Base-by-base conservation (phyloP, 352 stramenopile species). In the Phytophthora fragariaefolia region DNA sequence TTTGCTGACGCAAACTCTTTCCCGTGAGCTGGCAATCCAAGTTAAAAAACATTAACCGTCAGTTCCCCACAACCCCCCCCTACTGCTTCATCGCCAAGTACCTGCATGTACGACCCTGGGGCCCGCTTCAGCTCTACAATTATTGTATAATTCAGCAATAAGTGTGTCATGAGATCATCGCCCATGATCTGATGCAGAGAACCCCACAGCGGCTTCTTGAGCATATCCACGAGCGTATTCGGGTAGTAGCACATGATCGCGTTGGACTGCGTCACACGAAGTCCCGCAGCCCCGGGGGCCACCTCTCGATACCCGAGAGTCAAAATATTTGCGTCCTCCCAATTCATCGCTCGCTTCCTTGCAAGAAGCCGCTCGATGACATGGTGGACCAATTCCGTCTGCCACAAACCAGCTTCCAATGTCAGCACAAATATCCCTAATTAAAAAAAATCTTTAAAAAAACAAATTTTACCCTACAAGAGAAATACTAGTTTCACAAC, bases 221-320 rank as follows among this genome's bases (percentile, higher is more conserved):
- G 57, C 12, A 71, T 48, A 24, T 65, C 76, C 30, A 95, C 84
- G 4, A 93, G 65, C 1, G 84, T 91, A 65, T 95, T 95, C 6
- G 86, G 86, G 48, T 84, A 89, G 52, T 85, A 87, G 64, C 80
- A 91, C 69, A 92, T 76, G 45, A 95, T 66, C 22, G 62, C 70
- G 36, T 93, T 89, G 32, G 79, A 85, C 42, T 82, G 76, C 36
- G 74, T 61, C 9, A 92, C 61, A 13, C 64, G 82, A 42, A 93
- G 82, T 1, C 85, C 85, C 6, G 61, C 55, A 23, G 69, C 63
- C 8, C 71, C 78, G 0, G 79, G 82, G 0, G 73, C 63, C 3
- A 71, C 76, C 50, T 90, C 72, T 53, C 74, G 78, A 66, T 91
- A 95, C 6, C 86, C 86, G 7, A 93, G 74, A 4, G 83, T 84